Evolutionary conservation across 345 rosid genomes (phyloP).

Genomic region (Noccaea caerulescens): DNA sequence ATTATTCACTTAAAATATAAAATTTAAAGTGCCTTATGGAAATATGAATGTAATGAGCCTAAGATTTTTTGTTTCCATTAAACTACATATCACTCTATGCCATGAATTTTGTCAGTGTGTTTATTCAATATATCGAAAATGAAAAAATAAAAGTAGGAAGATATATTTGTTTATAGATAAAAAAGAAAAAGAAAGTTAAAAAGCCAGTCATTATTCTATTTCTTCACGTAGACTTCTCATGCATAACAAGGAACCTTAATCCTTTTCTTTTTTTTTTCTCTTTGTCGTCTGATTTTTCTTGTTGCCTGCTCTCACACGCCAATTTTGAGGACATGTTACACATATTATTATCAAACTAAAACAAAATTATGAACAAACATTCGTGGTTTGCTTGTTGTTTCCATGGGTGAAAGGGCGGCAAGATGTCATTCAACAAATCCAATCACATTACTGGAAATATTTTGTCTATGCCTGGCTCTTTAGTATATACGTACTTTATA

Average conservation of each 20-base stretch:
- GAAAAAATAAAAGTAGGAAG: slow-evolving; percentile 9
- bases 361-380: not conserved
- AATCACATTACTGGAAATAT: slow-evolving; percentile 9
- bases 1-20: not conserved
- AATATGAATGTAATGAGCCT: not conserved
- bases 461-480: not conserved
- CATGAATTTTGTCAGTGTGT: not conserved
- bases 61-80: not conserved
- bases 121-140: not conserved
- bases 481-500: not conserved
- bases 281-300: slow-evolving; percentile 4
- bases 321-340: slow-evolving; percentile 8
- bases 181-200: slow-evolving; percentile 32
- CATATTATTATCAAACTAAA: slow-evolving; percentile 11
- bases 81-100: not conserved
- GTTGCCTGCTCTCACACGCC: not conserved
- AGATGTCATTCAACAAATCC: slow-evolving; percentile 13
- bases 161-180: not conserved
- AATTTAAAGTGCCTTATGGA: not conserved
- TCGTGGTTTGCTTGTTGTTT: slow-evolving; percentile 33
- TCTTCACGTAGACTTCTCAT: slow-evolving; percentile 56
- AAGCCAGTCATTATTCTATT: slow-evolving; percentile 47
- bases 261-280: not conserved
- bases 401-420: slow-evolving; percentile 14
- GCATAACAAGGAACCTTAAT: slow-evolving; percentile 42